A percentile compares a stretch with the other conserved stretches of the same genome.
Conservation (phyloP, 805 yeast genomes). For the Metschnikowia henanensis region DNA sequence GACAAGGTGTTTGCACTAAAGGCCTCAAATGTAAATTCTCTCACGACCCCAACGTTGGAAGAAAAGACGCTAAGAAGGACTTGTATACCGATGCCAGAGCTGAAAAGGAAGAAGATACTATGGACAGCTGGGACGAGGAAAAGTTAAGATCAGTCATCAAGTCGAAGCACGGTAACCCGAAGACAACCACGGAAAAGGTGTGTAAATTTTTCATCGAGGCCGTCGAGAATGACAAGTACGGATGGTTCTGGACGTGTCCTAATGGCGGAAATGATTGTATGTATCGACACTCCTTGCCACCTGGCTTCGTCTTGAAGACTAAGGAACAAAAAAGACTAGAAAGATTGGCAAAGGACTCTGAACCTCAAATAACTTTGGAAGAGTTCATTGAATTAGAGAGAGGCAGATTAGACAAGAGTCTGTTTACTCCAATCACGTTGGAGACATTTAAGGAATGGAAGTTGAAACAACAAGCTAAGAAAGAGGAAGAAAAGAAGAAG, state of each 20-base stretch:
- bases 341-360: slow-evolving; percentile 75
- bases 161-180: slow-evolving; percentile 93
- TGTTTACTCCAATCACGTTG: slow-evolving; percentile 82
- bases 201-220: slow-evolving; percentile 96
- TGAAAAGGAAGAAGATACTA: slow-evolving; percentile 75
- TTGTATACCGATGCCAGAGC: slow-evolving; percentile 86
- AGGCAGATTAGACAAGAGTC: slow-evolving; percentile 69
- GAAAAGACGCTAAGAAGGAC: slow-evolving; percentile 89
- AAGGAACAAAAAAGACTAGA: slow-evolving; percentile 93
- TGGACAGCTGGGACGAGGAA: slow-evolving; percentile 98
- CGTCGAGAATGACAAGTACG: slow-evolving; percentile 95
- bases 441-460: slow-evolving; percentile 87
- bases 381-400: slow-evolving; percentile 96
- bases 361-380: slow-evolving; percentile 90
- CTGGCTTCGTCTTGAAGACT: slow-evolving; percentile 95
- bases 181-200: slow-evolving; percentile 91
- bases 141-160: slow-evolving; percentile 81
- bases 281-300: slow-evolving; percentile 93
- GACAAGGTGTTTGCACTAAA: slow-evolving; percentile 80
- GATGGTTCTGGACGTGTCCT: slow-evolving; percentile 99
- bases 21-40: slow-evolving; percentile 89
- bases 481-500: slow-evolving; percentile 39
- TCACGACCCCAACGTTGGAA: slow-evolving; percentile 82
- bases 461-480: slow-evolving; percentile 59
- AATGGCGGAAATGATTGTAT: slow-evolving; percentile 91